These are phyloP conservation scores for Chaetoscypha palmicola DNA, from an alignment of 2,329 filamentous ascomycete species.

Conservation along the genomic window DNA sequence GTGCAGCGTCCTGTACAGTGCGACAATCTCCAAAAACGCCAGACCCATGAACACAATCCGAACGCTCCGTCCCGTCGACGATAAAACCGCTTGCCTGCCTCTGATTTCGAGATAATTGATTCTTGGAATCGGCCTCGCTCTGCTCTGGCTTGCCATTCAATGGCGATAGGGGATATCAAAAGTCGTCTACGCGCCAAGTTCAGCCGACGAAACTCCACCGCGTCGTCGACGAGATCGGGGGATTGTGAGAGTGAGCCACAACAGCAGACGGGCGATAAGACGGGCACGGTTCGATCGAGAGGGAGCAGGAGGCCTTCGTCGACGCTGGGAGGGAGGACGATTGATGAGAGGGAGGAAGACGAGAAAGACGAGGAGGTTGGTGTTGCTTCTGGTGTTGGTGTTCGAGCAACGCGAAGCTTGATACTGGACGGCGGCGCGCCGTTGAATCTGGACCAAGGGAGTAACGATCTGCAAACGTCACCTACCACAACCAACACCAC, in stretches of 20 bases:
- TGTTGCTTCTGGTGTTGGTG: neutral
- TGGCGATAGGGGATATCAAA: conserved; percentile 26
- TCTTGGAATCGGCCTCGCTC: no score
- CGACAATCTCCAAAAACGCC: no score
- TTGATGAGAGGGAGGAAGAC: conserved; percentile 14
- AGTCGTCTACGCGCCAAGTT: conserved; percentile 22
- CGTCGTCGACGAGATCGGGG: conserved; percentile 16
- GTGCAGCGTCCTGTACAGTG: no score
- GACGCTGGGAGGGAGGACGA: conserved; percentile 10
- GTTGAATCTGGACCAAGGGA: conserved; percentile 3
- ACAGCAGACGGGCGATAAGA: neutral
- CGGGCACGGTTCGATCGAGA: conserved; percentile 3
- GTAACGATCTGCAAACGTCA: conserved; percentile 9
- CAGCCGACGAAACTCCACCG: conserved; percentile 19
- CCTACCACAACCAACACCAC: neutral
- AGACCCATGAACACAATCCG: no score
- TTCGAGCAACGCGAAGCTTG: neutral
- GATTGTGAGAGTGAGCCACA: conserved; percentile 10
- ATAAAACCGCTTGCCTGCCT: no score
- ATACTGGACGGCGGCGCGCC: neutral
- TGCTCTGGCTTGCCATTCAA: no score
- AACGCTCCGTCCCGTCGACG: no score
- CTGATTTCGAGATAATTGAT: no score
- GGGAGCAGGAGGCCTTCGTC: conserved; percentile 11
- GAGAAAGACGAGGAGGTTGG: conserved; percentile 4